Conservation (phyloP, 2,329 filamentous ascomycete species). For the Colletotrichum simmondsii region DNA sequence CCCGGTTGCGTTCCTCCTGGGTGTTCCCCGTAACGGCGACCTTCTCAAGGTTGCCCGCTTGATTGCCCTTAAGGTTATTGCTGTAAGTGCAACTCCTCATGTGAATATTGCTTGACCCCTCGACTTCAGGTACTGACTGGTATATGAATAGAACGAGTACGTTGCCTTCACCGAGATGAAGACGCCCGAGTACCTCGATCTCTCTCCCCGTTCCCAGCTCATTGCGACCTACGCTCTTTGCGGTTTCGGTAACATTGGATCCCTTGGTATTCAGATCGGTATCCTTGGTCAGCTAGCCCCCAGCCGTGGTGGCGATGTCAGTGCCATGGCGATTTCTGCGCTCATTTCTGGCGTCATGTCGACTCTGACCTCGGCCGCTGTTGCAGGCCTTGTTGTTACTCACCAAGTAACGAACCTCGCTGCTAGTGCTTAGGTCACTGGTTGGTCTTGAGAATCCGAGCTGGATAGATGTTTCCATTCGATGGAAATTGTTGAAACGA, state of each 20-base stretch:
- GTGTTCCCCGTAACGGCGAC: slow-evolving; percentile 74
- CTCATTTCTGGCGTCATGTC: slow-evolving; percentile 82
- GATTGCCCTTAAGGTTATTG: slow-evolving; percentile 87
- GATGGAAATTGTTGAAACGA: neutral
- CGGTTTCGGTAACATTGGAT: slow-evolving; percentile 87
- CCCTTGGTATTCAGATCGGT: slow-evolving; percentile 89
- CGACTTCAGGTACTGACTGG: slow-evolving; percentile 39
- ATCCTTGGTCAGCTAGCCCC: slow-evolving; percentile 86
- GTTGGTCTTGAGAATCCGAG: neutral
- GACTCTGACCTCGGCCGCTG: slow-evolving; percentile 81
- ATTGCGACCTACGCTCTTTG: slow-evolving; percentile 90
- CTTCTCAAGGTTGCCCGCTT: slow-evolving; percentile 80
- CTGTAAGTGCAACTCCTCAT: slow-evolving; percentile 52
- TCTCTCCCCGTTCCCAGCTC: slow-evolving; percentile 78
- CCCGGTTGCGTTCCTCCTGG: slow-evolving; percentile 83
- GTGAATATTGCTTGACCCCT: neutral
- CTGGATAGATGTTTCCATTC: too few relatives aligned
- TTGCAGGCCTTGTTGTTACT: slow-evolving; percentile 81
- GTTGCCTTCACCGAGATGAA: slow-evolving; percentile 73
- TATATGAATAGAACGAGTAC: slow-evolving; percentile 73
- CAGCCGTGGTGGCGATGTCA: slow-evolving; percentile 78
- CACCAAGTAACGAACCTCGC: slow-evolving; percentile 45
- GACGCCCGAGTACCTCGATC: slow-evolving; percentile 60
- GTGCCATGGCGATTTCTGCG: slow-evolving; percentile 79
- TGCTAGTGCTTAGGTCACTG: neutral